Base-by-base conservation (phyloP, 306 rosid species). In the Rubus parviflorus region DNA sequence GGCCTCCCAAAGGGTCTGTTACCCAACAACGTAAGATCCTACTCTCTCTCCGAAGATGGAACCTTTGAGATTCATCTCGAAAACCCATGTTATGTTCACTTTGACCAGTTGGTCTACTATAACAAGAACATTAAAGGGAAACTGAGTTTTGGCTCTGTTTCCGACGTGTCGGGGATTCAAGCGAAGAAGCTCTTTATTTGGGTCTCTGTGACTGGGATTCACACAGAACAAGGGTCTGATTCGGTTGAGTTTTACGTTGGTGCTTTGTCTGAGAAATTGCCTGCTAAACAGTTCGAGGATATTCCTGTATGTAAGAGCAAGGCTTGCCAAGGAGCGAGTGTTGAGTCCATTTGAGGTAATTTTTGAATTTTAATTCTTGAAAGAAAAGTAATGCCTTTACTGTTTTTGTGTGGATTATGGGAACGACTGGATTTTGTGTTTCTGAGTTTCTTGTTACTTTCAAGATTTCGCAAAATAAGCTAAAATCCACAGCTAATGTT, bases 1-100 rank as follows among this genome's bases (percentile, higher is more conserved):
- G 91, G 96, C 56, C 86, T 93, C 45, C 97, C 98, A 2, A 83
- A 74, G 79, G 97, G 97, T 60, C 76, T 93, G 41, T 47, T 93
- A n/a, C 97, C 98, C 9, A 76, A 85, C 88, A 90, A 83, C 82
- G 90, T 85, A 16, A 42, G 74, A 7, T 87, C 93, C 76, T 93
- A 85, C 89, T 53, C 91, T 9, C 85, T 93, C 83, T 80, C 89
- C 13, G 73, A 80, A 4, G 87, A 88, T 0, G 92, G 94, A 5
- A 38, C 8, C 75, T 91, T 93, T 63, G 75, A 75, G 77, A 61
- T 91, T 74, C 49, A 86, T 14, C 93, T 93, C n/a, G 9, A 71
- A 23, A 66, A 42, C 46, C 81, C 83, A 0, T 93, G 98, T 62
- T 93, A 93, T 73, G 94, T 93, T 0, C 79, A 76, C 37, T 85